A percentile compares a stretch with the other conserved stretches of the same genome.
Conservation (phyloP, 1,284 basidiomycete species). For the Hypsizygus ulmarius region DNA sequence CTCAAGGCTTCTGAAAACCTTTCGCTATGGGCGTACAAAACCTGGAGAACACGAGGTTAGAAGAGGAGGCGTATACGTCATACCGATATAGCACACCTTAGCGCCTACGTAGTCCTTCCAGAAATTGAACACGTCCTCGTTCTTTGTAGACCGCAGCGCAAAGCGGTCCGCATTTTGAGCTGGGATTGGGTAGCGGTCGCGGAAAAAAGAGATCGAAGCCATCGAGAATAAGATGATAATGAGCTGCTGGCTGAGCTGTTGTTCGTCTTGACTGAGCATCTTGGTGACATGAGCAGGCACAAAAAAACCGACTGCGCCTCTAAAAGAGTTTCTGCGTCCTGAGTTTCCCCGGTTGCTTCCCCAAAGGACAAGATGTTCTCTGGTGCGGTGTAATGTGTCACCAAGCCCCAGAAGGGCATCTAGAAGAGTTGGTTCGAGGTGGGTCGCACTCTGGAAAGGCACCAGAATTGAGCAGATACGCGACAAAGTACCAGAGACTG, state of each 20-base stretch:
- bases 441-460: slow-evolving; percentile 12
- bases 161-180: neutral
- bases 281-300: slow-evolving; percentile 10
- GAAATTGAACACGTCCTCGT: slow-evolving; percentile 17
- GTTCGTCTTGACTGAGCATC: slow-evolving; percentile 18
- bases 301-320: slow-evolving; percentile 9
- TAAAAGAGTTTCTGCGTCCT: slow-evolving; percentile 8
- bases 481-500: slow-evolving; percentile 13
- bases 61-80: neutral
- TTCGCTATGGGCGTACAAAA: slow-evolving; percentile 13
- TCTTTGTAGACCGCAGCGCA: slow-evolving; percentile 8
- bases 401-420: slow-evolving; percentile 19
- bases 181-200: slow-evolving; percentile 2
- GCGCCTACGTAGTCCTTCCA: slow-evolving; percentile 20
- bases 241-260: slow-evolving; percentile 21
- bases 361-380: slow-evolving; percentile 15
- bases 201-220: slow-evolving; percentile 15
- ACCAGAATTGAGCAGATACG: slow-evolving; percentile 15
- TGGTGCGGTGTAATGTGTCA: slow-evolving; percentile 16
- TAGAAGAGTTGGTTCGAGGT: slow-evolving; percentile 15
- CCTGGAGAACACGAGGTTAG: neutral
- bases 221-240: slow-evolving; percentile 18
- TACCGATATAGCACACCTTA: slow-evolving; percentile 7
- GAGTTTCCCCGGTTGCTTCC: slow-evolving; percentile 8
- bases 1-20: slow-evolving; percentile 16